A percentile compares a stretch with the other conserved stretches of the same genome.
These are phyloP conservation scores for Sporothrix euskadiensis DNA, from an alignment of 2,329 filamentous ascomycete species.

Conservation along the genomic window DNA sequence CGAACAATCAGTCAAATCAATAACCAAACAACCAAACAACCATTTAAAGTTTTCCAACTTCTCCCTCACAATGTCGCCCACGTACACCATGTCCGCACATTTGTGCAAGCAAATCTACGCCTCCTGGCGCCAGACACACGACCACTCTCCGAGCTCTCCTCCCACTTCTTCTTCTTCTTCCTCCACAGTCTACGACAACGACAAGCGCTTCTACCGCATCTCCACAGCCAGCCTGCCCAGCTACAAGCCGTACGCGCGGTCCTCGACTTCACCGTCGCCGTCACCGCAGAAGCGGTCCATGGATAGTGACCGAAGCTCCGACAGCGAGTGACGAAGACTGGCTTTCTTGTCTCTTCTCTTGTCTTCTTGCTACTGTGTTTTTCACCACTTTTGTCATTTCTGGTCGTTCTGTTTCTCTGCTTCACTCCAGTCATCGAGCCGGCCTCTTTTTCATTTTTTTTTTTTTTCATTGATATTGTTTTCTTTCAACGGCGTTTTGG, in stretches of 20 bases:
- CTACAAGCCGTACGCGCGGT: constrained; percentile 25
- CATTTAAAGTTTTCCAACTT: background rate
- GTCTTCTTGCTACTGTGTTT: background rate
- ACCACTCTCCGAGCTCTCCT: constrained; percentile 34
- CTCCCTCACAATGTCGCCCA: constrained; percentile 51
- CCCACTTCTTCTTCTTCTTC: background rate
- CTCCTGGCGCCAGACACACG: constrained; percentile 57
- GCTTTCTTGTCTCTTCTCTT: background rate
- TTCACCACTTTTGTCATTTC: background rate
- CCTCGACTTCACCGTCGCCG: background rate
- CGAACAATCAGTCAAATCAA: background rate
- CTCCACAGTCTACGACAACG: constrained; percentile 35
- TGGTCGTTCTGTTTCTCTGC: background rate
- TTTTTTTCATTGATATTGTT: background rate
- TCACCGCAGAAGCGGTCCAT: constrained; percentile 46
- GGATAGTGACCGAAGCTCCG: constrained; percentile 48
- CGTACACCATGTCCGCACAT: constrained; percentile 63
- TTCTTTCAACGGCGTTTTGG: constrained; percentile 1
- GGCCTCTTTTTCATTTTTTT: background rate
- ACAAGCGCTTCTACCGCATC: constrained; percentile 23
- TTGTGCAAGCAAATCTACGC: constrained; percentile 61
- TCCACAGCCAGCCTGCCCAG: constrained; percentile 30
- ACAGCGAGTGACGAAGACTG: constrained; percentile 27
- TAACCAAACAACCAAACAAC: background rate
- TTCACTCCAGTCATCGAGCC: constrained; percentile 1